phyloP scores from a whole-genome alignment of 2,329 filamentous ascomycete genomes.

The Calycina marina region DNA sequence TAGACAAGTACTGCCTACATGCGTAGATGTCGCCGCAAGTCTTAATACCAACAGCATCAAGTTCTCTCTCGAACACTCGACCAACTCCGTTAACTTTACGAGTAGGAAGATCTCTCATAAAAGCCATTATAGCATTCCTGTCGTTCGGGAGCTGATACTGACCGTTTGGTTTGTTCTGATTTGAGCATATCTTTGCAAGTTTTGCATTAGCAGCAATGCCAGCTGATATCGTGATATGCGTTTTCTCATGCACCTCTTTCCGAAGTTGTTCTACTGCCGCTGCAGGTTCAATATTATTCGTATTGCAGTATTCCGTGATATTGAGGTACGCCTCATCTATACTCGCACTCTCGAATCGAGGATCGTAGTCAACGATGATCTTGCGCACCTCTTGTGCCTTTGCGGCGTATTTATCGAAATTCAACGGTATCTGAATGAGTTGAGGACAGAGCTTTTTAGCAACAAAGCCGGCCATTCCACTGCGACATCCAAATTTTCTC shows the following conservation, averaged over 20 bases:
- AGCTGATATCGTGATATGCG: conserved; percentile 79
- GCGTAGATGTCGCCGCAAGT: conserved; percentile 79
- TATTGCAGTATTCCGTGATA: conserved; percentile 70
- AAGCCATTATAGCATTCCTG: conserved; percentile 60
- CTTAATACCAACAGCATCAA: conserved; percentile 74
- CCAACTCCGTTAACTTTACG: conserved; percentile 94
- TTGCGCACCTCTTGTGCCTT: conserved; percentile 81
- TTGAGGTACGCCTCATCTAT: conserved; percentile 97
- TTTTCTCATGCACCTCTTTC: conserved; percentile 57
- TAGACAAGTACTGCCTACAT: conserved; percentile 56
- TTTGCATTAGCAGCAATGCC: conserved; percentile 90
- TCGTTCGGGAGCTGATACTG: conserved; percentile 68
- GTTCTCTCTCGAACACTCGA: conserved; percentile 79
- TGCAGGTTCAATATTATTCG: conserved; percentile 52
- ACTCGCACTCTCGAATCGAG: conserved; percentile 81
- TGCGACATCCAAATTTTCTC: conserved; percentile 77
- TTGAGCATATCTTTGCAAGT: conserved; percentile 88
- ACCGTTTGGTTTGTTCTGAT: conserved; percentile 92
- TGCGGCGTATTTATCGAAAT: conserved; percentile 79
- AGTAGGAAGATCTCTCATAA: conserved; percentile 72
- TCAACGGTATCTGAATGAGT: conserved; percentile 66
- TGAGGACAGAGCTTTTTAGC: conserved; percentile 87
- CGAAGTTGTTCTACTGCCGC: conserved; percentile 68
- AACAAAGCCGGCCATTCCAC: conserved; percentile 92
- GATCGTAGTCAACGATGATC: conserved; percentile 75